phyloP scores from a whole-genome alignment of 2,329 filamentous ascomycete genomes.

The Thielaviopsis ethacetica region DNA sequence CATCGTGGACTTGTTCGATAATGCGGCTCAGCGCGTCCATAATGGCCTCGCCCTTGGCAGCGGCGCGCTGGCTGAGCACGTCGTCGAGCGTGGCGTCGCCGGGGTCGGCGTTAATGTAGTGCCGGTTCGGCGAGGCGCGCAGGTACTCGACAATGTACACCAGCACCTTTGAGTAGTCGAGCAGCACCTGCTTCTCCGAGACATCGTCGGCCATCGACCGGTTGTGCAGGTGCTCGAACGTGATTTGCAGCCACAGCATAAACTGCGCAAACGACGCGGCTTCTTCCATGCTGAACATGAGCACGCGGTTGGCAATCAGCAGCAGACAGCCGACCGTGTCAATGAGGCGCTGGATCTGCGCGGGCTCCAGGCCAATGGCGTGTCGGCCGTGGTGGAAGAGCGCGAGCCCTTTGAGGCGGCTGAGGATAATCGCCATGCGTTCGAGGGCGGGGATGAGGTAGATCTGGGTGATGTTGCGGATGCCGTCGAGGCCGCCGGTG shows the following conservation, averaged over 20 bases:
- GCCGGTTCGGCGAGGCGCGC: conserved; percentile 44
- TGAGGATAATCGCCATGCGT: conserved; percentile 64
- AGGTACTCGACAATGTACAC: conserved; percentile 63
- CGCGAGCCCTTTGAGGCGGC: conserved; percentile 68
- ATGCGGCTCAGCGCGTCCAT: conserved; percentile 1
- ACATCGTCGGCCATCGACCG: conserved; percentile 51
- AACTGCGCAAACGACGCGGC: conserved; percentile 63
- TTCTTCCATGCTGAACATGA: conserved; percentile 58
- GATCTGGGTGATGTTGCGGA: conserved; percentile 67
- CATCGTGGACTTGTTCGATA: conserved; percentile 25
- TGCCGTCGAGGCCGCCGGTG: conserved; percentile 55
- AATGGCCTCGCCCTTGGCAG: neutral
- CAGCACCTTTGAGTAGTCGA: conserved; percentile 58
- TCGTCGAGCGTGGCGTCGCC: conserved; percentile 10
- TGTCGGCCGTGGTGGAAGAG: conserved; percentile 55
- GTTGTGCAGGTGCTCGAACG: conserved; percentile 62
- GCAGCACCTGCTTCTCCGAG: conserved; percentile 57
- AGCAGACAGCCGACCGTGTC: conserved; percentile 62
- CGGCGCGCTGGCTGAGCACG: conserved; percentile 29
- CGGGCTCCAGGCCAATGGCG: conserved; percentile 48
- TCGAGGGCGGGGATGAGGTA: conserved; percentile 81
- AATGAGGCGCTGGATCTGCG: conserved; percentile 46
- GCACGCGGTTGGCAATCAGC: conserved; percentile 55
- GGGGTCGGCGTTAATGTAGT: conserved; percentile 35
- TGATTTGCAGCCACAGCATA: conserved; percentile 66